Base-by-base conservation (phyloP, 768 basidiomycete genomes). In the Pholiota conissans region DNA sequence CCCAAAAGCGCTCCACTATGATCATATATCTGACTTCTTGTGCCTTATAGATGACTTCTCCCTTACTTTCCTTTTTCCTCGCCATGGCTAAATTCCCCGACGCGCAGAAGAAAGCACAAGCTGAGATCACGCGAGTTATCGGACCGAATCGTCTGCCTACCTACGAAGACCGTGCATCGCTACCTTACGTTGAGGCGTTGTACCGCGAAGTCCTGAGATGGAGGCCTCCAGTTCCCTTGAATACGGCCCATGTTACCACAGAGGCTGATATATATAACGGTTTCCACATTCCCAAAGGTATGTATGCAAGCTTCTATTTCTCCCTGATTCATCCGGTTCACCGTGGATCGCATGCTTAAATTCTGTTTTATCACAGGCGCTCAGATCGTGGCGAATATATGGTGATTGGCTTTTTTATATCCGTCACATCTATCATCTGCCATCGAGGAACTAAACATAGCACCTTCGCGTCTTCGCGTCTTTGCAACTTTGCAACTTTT, bases 41-140 rank as follows among this genome's bases (percentile, higher is more conserved):
- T 45, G 16, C 28, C 42, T 24, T 4, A 14, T 28, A 66, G 65
- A 62, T 55, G 8, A 54, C 51, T 3, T 58, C 61, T 37, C 42
- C 61, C 3, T 22, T 61, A 5, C 16, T 51, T 16, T 59, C 61
- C 24, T 65, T 75, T 61, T 58, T 76, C 24, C 61, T 74, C 7
- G 67, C 70, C 6, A 70, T 76, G 71, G 50, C 69, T 9, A 49
- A 65, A 27, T 64, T 69, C 50, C 74, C 74, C 0, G 69, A 73
- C 3, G 61, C 61, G 1, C 73, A 74, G 58, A 63, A 51, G 34
- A 69, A 68, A 42, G 74, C 71, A 4, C 74, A 73, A 58, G 61
- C 56, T 13, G 74, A 76, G 55, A 64, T 76, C 26, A 70, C 74
- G 55, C 46, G 52, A 1, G 61, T 73, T 18, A 55, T 74, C 24